Base-by-base conservation (phyloP, 495 filamentous ascomycete genomes). In the Pyrenopolyporus hunteri region DNA sequence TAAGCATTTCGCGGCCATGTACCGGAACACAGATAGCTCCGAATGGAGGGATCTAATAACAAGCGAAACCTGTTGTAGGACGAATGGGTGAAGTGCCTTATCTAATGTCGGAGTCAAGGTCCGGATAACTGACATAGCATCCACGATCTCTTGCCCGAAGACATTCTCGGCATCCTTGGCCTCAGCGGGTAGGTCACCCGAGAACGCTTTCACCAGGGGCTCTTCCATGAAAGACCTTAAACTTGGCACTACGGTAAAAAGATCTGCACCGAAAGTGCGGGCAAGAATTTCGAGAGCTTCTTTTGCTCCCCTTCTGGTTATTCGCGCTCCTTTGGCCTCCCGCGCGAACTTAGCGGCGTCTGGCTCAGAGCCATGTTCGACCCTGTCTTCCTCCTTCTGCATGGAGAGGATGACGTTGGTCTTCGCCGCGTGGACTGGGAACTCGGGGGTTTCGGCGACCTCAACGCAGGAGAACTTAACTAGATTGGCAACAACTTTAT, bases 401-500 rank as follows among this genome's bases (percentile, higher is more conserved):
- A 98, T 84, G 0, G 94, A 97, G 28, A 97, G 74, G 56, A 98
- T 92, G 6, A 87, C 87, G 58, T 84, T 86, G 39, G 87, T 88
- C 46, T 93, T 84, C 19, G 76, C 65, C 0, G 85, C 88, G 67
- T 96, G 93, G 26, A 84, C 83, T 10, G 85, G 85, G 72, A 97
- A 98, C 66, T 97, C 96, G 6, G 94, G 94, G 0, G 96, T 98
- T 73, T 98, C 94, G 0, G 95, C 94, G 4, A 93, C 95, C 66
- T 98, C 94, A 57, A 96, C 88, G 68, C 94, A 98, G 68, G 91
- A 95, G 74, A 97, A 98, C 65, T 96, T 96, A 73, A 93, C 89
- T 51, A 98, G 73, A 73, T 98, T 98, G 23, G 87, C 83, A 25
- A 95, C 91, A 43, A 98, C 88, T 74, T 98, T 98, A 67, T 97